Percentiles rank a stretch among this genome's conserved stretches.
phyloP scores from a whole-genome alignment of 2,329 filamentous ascomycete genomes.

The Leptographium wingfieldii region DNA sequence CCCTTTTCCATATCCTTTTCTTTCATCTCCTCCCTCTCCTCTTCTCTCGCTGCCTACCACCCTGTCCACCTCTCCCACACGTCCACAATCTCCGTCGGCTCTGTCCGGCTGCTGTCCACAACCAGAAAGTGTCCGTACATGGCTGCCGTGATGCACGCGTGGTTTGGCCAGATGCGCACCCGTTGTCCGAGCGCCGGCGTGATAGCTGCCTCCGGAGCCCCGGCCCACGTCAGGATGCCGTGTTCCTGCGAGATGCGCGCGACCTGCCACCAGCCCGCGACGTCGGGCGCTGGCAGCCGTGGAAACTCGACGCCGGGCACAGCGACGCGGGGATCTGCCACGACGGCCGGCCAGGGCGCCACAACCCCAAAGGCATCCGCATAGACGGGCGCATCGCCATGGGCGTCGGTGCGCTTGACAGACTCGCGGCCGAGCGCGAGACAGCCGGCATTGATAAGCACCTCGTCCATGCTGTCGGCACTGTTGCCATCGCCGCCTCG shows the following conservation, averaged over 20 bases:
- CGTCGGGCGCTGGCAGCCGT: slow-evolving; percentile 20
- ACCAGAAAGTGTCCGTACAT: slow-evolving; percentile 62
- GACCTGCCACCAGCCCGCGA: slow-evolving; percentile 49
- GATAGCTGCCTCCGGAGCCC: slow-evolving; percentile 29
- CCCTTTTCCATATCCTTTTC: background rate
- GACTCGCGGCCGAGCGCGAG: slow-evolving; percentile 62
- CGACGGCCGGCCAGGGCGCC: slow-evolving; percentile 9
- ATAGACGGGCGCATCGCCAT: slow-evolving; percentile 31
- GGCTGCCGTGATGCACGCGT: slow-evolving; percentile 64
- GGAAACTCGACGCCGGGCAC: slow-evolving; percentile 7
- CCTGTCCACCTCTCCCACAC: slow-evolving; percentile 61
- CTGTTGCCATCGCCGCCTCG: slow-evolving; percentile 31
- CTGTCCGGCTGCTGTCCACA: slow-evolving; percentile 47
- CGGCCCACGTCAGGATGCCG: slow-evolving; percentile 53
- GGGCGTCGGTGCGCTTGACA: slow-evolving; percentile 37
- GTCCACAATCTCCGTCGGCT: slow-evolving; percentile 54
- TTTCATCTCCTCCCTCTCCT: background rate
- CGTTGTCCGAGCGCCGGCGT: slow-evolving; percentile 49
- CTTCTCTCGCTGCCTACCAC: slow-evolving; percentile 35
- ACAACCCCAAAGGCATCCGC: slow-evolving; percentile 52
- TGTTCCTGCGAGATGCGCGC: slow-evolving; percentile 67
- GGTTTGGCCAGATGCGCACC: slow-evolving; percentile 65
- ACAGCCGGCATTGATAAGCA: slow-evolving; percentile 54
- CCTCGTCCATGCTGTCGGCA: slow-evolving; percentile 38
- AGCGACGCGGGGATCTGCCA: background rate